Conservation (phyloP, 2,329 filamentous ascomycete genomes). For the Verticillium isaacii region DNA sequence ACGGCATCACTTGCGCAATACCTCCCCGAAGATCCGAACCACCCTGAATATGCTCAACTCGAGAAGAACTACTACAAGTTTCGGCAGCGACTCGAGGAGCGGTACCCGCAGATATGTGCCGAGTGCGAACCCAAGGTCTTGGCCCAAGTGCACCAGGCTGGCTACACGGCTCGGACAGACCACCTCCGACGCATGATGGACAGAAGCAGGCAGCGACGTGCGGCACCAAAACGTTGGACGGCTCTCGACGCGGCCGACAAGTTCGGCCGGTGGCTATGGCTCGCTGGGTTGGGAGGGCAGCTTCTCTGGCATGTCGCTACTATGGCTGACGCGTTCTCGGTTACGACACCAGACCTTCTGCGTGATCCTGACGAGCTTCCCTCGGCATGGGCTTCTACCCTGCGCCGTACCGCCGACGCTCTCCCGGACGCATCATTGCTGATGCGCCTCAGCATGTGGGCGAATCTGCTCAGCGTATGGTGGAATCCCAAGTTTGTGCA, state of each 20-base stretch:
- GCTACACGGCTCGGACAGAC: conserved; percentile 81
- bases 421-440: conserved; percentile 36
- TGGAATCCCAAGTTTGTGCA: conserved; percentile 67
- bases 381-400: neutral
- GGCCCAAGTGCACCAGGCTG: conserved; percentile 62
- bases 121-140: conserved; percentile 73
- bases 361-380: conserved; percentile 9
- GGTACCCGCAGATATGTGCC: conserved; percentile 85
- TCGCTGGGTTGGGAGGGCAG: conserved; percentile 39
- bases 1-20: conserved; percentile 75
- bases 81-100: conserved; percentile 66
- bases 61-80: conserved; percentile 67
- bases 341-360: conserved; percentile 4
- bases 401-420: conserved; percentile 4
- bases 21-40: conserved; percentile 57
- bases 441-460: conserved; percentile 41
- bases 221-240: conserved; percentile 31
- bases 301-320: conserved; percentile 44
- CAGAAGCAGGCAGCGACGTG: conserved; percentile 45
- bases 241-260: conserved; percentile 36
- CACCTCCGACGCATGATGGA: conserved; percentile 72
- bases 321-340: conserved; percentile 12
- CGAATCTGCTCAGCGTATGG: conserved; percentile 51
- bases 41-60: conserved; percentile 65
- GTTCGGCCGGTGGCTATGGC: conserved; percentile 43